These are phyloP conservation scores for Colletotrichum musae DNA, from an alignment of 2,329 filamentous ascomycete genomes.

Conservation along the genomic window DNA sequence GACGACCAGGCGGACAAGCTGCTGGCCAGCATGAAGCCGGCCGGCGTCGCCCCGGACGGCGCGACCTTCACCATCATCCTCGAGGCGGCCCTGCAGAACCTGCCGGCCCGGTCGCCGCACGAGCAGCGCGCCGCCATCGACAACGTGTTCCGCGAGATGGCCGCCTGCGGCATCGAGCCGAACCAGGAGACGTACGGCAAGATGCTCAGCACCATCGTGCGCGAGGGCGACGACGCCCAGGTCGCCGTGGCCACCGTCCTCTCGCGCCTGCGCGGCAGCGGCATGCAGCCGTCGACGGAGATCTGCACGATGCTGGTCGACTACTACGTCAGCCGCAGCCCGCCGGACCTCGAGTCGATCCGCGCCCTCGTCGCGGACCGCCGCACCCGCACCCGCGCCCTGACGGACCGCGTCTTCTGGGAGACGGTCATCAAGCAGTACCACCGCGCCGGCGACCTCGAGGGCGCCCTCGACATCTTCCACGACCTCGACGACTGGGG, in stretches of 20 bases:
- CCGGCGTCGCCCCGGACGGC: slow-evolving; percentile 71
- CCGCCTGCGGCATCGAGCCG: slow-evolving; percentile 68
- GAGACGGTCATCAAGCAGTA: slow-evolving; percentile 41
- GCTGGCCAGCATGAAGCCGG: slow-evolving; percentile 71
- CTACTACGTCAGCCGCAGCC: slow-evolving; percentile 72
- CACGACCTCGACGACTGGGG: slow-evolving; percentile 57
- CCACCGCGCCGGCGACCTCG: slow-evolving; percentile 35
- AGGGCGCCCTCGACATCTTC: slow-evolving; percentile 55
- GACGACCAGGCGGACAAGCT: slow-evolving; percentile 65
- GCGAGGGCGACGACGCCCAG: slow-evolving; percentile 57
- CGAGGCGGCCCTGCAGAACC: slow-evolving; percentile 66
- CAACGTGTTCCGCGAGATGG: slow-evolving; percentile 71
- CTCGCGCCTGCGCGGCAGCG: slow-evolving; percentile 69
- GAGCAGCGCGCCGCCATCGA: slow-evolving; percentile 68
- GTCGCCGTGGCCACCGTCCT: slow-evolving; percentile 73
- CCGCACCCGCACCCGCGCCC: slow-evolving; percentile 40
- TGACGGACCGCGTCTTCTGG: slow-evolving; percentile 46
- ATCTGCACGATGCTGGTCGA: slow-evolving; percentile 83
- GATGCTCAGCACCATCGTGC: slow-evolving; percentile 76
- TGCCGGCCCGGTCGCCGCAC: slow-evolving; percentile 56
- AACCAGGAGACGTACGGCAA: slow-evolving; percentile 78
- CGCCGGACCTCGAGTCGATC: slow-evolving; percentile 73
- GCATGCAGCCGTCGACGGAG: slow-evolving; percentile 70
- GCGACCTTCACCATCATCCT: slow-evolving; percentile 82
- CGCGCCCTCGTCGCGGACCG: slow-evolving; percentile 70